Conservation (phyloP, 1,284 basidiomycete species). For the Fomitopsis pinicola region DNA sequence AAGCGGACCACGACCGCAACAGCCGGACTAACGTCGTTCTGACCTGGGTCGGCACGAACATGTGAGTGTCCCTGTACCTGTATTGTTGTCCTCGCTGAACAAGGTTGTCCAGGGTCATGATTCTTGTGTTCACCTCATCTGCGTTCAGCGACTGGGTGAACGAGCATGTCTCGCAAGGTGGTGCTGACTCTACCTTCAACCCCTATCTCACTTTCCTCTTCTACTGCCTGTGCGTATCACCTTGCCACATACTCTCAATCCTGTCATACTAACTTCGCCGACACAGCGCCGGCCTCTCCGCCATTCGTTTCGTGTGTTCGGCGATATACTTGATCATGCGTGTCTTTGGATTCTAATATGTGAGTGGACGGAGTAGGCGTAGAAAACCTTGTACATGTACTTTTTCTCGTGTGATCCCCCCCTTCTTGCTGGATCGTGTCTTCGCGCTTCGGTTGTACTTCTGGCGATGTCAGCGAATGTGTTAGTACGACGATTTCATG, state of each 20-base stretch:
- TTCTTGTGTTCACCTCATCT: constrained; percentile 77
- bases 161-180: constrained; percentile 42
- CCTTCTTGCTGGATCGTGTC: not conserved
- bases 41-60: constrained; percentile 82
- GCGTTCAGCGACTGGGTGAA: constrained; percentile 67
- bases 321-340: constrained; percentile 75
- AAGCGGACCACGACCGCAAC: constrained; percentile 82
- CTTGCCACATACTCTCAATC: constrained; percentile 4
- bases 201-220: constrained; percentile 85
- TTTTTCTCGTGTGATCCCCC: not conserved
- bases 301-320: constrained; percentile 76
- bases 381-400: not conserved
- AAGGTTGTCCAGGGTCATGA: constrained; percentile 52
- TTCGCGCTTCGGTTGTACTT: not conserved
- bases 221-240: constrained; percentile 66
- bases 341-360: constrained; percentile 47
- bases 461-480: not conserved
- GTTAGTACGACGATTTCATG: not conserved
- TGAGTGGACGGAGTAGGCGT: too few species aligned
- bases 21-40: constrained; percentile 83
- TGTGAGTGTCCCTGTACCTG: constrained; percentile 42
- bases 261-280: constrained; percentile 5
- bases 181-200: constrained; percentile 58
- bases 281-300: constrained; percentile 69
- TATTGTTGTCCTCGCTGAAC: constrained; percentile 6